Evolutionary conservation across 129 eudicot species (phyloP).

Genomic region (Tagetes erecta): DNA sequence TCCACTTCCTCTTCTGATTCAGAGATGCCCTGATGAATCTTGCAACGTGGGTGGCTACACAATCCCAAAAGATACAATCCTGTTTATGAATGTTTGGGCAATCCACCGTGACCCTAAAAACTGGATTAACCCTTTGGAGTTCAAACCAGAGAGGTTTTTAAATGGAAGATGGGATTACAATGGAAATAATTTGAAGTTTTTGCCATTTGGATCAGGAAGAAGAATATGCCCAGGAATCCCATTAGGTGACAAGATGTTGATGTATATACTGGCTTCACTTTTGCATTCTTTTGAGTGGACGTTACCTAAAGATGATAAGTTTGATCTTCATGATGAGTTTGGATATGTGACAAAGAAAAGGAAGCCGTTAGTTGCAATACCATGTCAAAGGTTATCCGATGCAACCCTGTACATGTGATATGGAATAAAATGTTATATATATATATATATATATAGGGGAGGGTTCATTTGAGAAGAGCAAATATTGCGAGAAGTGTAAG

Average conservation of each 20-base stretch:
- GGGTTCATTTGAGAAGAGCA: no score
- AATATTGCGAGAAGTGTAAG: no score
- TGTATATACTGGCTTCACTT: neutral
- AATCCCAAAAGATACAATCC: conserved; percentile 3
- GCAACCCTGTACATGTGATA: neutral
- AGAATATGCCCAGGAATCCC: conserved; percentile 5
- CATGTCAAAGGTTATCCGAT: conserved; percentile 7
- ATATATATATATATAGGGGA: no score
- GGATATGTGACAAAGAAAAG: conserved; percentile 3
- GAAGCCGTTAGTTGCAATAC: neutral
- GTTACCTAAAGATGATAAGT: conserved; percentile 6
- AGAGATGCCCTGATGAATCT: conserved; percentile 9
- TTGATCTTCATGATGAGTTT: neutral
- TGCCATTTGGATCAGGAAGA: conserved; percentile 10
- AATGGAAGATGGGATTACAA: conserved; percentile 6
- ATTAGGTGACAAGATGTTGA: neutral
- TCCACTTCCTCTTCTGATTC: conserved; percentile 3
- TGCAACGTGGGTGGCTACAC: conserved; percentile 2
- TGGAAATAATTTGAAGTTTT: neutral
- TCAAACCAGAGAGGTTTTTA: conserved; percentile 7
- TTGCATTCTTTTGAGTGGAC: conserved; percentile 2
- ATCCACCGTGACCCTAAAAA: neutral
- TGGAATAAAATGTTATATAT: neutral
- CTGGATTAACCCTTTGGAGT: conserved; percentile 14
- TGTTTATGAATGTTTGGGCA: conserved; percentile 20